These are phyloP conservation scores for Ophiostoma himal-ulmi DNA, from an alignment of 2,329 filamentous ascomycete species.

Conservation along the genomic window DNA sequence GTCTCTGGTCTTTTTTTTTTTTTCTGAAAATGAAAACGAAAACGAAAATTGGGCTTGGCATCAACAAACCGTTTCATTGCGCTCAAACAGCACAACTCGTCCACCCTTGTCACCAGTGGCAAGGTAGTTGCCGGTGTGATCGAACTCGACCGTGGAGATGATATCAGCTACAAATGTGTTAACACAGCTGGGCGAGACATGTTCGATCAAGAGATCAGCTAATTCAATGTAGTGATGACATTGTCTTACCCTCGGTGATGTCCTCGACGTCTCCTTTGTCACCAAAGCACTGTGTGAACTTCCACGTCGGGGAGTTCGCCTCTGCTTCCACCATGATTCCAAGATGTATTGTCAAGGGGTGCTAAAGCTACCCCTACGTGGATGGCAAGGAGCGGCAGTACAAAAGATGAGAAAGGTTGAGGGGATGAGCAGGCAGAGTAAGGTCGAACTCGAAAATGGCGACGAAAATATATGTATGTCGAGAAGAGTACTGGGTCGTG, in stretches of 20 bases:
- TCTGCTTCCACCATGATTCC: constrained; percentile 92
- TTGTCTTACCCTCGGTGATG: constrained; percentile 78
- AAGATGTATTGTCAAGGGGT: constrained; percentile 21
- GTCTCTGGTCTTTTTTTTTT: constrained; percentile 20
- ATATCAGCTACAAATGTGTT: constrained; percentile 60
- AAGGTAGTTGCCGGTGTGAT: constrained; percentile 83
- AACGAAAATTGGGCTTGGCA: constrained; percentile 23
- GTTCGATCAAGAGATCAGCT: not conserved
- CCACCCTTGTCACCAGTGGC: constrained; percentile 88
- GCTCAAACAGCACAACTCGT: constrained; percentile 77
- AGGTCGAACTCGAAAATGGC: not conserved
- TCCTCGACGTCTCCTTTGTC: constrained; percentile 99
- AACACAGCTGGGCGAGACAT: constrained; percentile 7
- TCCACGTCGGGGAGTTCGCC: constrained; percentile 93
- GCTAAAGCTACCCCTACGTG: constrained; percentile 20
- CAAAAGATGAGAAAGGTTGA: not conserved
- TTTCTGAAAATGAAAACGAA: no score
- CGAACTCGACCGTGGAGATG: constrained; percentile 86
- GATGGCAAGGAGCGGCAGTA: not conserved
- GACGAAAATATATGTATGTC: not conserved
- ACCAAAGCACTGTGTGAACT: constrained; percentile 99
- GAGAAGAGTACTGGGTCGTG: not conserved
- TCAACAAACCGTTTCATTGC: constrained; percentile 81
- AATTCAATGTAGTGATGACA: not conserved
- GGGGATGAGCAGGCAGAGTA: not conserved